Evolutionary conservation across 106 monocot genomes (phyloP).

Genomic region (Xerophyta viscosa): DNA sequence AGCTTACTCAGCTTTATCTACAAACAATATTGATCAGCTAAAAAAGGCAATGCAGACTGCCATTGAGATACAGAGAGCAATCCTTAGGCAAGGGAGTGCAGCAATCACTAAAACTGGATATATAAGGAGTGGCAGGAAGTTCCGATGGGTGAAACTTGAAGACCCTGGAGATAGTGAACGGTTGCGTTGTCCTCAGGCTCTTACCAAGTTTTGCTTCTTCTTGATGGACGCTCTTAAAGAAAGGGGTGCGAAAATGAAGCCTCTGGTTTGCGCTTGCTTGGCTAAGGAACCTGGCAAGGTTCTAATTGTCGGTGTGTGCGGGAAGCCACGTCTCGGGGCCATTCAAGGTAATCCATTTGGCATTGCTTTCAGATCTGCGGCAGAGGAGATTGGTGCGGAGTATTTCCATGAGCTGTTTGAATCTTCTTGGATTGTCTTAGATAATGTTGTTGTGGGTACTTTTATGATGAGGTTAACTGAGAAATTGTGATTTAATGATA

Average conservation of each 20-base stretch:
- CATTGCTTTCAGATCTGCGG: slow-evolving; percentile 66
- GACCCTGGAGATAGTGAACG: slow-evolving; percentile 66
- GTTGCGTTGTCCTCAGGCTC: slow-evolving; percentile 70
- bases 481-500: slow-evolving; percentile 46
- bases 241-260: slow-evolving; percentile 93
- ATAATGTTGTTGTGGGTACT: slow-evolving; percentile 52
- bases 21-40: slow-evolving; percentile 56
- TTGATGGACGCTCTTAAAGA: slow-evolving; percentile 94
- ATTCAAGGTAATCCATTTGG: slow-evolving; percentile 87
- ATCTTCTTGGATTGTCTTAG: slow-evolving; percentile 85
- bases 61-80: slow-evolving; percentile 84
- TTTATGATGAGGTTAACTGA: slow-evolving; percentile 91
- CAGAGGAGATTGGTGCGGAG: slow-evolving; percentile 73
- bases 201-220: slow-evolving; percentile 89
- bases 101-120: slow-evolving; percentile 89
- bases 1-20: slow-evolving; percentile 75
- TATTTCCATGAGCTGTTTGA: slow-evolving; percentile 86
- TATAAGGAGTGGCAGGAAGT: slow-evolving; percentile 76
- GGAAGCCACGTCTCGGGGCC: slow-evolving; percentile 81
- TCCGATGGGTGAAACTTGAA: slow-evolving; percentile 90
- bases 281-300: slow-evolving; percentile 65
- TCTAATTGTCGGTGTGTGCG: slow-evolving; percentile 78
- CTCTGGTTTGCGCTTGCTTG: slow-evolving; percentile 78
- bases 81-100: slow-evolving; percentile 84
- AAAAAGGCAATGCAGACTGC: slow-evolving; percentile 87